Conservation (phyloP, 345 rosid genomes). For the Populus davidiana region DNA sequence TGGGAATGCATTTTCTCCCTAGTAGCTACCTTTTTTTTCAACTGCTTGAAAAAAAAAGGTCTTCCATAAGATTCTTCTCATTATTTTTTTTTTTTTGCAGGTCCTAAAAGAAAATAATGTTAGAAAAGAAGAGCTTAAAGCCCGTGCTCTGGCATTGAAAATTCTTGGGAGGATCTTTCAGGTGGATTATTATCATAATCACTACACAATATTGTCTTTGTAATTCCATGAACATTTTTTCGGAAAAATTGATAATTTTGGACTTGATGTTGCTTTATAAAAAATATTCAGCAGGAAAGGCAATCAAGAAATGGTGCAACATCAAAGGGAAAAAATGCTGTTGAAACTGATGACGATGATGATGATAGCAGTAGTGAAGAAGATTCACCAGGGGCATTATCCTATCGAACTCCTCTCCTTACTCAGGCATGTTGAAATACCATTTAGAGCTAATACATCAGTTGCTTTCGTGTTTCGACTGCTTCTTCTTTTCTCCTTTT, state of each 20-base stretch:
- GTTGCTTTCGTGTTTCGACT: not conserved
- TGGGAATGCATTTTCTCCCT: not conserved
- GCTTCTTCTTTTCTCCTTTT: not conserved
- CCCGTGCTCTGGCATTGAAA: constrained; percentile 68
- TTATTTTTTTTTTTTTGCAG: constrained; percentile 30
- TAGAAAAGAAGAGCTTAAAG: constrained; percentile 69
- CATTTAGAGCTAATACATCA: not conserved
- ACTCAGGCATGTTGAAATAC: constrained; percentile 55
- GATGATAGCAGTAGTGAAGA: constrained; percentile 75
- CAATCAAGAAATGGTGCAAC: constrained; percentile 45
- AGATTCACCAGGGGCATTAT: constrained; percentile 55
- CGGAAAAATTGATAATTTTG: not conserved
- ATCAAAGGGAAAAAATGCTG: constrained; percentile 44
- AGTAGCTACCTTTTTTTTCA: not conserved
- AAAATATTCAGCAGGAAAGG: constrained; percentile 44
- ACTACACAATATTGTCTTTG: not conserved
- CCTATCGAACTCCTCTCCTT: constrained; percentile 79
- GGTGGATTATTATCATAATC: constrained; percentile 35
- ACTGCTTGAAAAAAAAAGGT: not conserved
- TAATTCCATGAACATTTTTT: not conserved
- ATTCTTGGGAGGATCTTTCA: constrained; percentile 78
- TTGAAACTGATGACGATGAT: constrained; percentile 59
- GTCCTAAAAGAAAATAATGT: constrained; percentile 61
- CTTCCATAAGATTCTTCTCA: not conserved
- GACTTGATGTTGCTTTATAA: not conserved